A percentile compares a stretch with the other conserved stretches of the same genome.
These are phyloP conservation scores for Metrosideros polymorpha DNA, from an alignment of 441 rosid species.

Conservation along the genomic window DNA sequence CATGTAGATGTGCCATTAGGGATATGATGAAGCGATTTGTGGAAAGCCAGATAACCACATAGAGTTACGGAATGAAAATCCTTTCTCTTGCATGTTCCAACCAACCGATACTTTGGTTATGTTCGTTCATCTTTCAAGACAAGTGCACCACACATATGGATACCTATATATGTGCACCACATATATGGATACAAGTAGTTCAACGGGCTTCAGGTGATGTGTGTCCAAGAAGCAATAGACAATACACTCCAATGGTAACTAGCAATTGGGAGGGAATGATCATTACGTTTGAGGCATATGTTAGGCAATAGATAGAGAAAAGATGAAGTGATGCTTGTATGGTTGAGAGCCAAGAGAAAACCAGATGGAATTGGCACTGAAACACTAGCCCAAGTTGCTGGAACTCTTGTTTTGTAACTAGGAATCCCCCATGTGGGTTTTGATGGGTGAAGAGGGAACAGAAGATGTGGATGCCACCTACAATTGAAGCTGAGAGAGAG, in stretches of 20 bases:
- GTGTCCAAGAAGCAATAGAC: neutral
- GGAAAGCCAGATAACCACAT: no score
- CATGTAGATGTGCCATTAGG: neutral
- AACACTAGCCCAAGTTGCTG: neutral
- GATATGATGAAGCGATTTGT: neutral
- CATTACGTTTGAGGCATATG: neutral
- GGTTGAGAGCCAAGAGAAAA: neutral
- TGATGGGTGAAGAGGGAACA: neutral
- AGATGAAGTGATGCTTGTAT: neutral
- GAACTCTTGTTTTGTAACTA: neutral
- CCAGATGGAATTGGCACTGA: neutral
- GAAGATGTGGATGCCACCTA: neutral
- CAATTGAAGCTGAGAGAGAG: neutral
- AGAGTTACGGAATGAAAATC: no score
- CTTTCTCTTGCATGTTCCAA: no score
- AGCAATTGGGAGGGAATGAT: neutral
- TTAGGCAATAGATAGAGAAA: neutral
- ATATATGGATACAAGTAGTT: no score
- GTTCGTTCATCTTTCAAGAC: no score
- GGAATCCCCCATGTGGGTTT: neutral
- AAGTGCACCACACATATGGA: no score
- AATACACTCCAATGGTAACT: neutral
- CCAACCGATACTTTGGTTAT: no score
- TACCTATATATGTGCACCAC: no score
- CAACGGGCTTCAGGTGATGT: no score